Base-by-base conservation (phyloP, 768 basidiomycete genomes). In the Kwoniella heveanensis region DNA sequence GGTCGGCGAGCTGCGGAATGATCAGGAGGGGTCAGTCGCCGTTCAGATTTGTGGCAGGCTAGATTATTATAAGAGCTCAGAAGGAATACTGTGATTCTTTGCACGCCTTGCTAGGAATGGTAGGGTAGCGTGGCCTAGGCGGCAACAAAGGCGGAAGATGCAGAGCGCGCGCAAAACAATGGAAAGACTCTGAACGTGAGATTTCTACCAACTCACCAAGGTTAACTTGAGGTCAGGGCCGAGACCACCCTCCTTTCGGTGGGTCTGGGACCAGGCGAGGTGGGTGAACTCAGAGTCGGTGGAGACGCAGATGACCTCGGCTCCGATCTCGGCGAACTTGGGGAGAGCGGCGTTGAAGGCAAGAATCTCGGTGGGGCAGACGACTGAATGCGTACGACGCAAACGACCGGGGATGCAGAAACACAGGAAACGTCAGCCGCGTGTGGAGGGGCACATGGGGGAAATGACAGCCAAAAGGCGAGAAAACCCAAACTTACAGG, bases 341-440 rank as follows among this genome's bases (percentile, higher is more conserved):
- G 86, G 77, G 30, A 95, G 85, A 9, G 91, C 88, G 65, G 91
- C 90, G 80, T 95, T 92, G 85, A 93, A 96, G 1, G 92, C 93
- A 51, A 94, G 85, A 77, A 96, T 94, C 81, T 95, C 93, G 61
- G 92, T 93, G n/a, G 91, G 91, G 82, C 91, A 94, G 72, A 80
- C 80, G 66, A 79, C 69, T 74, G 61, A 2, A 24, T n/a, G n/a
- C n/a, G n/a, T n/a, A n/a, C n/a, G n/a, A n/a, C n/a, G n/a, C n/a
- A n/a, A n/a, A n/a, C n/a, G n/a, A n/a, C n/a, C n/a, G n/a, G n/a
- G n/a, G n/a, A n/a, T n/a, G 17, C 21, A 29, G 9, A 46, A 30
- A 29, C 19, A 2, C 19, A 22, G 10, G 54, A 19, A 13, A 44
- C 27, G 15, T 8, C 27, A 27, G n/a, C n/a, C n/a, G 19, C 3